Evolutionary conservation across 805 yeast species (phyloP).

Genomic region (Clavispora asparagi): DNA sequence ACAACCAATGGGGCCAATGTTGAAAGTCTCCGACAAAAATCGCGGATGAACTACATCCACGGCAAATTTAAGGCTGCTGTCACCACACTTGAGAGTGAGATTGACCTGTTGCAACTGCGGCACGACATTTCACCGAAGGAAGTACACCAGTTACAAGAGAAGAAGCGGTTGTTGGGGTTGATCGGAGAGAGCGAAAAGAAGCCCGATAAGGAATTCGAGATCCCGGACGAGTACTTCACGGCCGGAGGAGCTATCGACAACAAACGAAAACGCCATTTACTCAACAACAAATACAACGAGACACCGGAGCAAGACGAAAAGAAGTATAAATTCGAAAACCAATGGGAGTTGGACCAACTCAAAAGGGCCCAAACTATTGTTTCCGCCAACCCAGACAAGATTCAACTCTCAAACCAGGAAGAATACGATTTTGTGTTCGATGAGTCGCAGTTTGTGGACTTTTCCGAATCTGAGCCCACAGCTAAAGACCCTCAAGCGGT

Average conservation of each 20-base stretch:
- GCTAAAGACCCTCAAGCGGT: slow-evolving; percentile 29
- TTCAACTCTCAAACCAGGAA: slow-evolving; percentile 35
- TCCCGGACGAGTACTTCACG: slow-evolving; percentile 57
- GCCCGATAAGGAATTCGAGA: slow-evolving; percentile 1
- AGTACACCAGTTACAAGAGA: slow-evolving; percentile 8
- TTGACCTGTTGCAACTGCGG: slow-evolving; percentile 1
- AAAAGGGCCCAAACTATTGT: slow-evolving; percentile 32
- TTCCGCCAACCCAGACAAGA: slow-evolving; percentile 30
- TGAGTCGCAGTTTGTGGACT: slow-evolving; percentile 55
- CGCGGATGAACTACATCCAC: neutral
- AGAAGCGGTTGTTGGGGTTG: slow-evolving; percentile 5
- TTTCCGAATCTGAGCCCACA: slow-evolving; percentile 29
- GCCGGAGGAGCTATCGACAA: slow-evolving; percentile 49
- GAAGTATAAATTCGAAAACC: slow-evolving; percentile 22
- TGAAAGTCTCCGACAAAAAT: neutral
- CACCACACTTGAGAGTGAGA: neutral
- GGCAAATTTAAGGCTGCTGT: slow-evolving; percentile 6
- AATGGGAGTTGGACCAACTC: slow-evolving; percentile 54
- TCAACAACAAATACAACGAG: slow-evolving; percentile 29
- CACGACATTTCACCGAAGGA: slow-evolving; percentile 10
- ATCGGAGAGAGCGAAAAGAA: neutral
- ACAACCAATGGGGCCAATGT: neutral
- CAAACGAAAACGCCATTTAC: slow-evolving; percentile 47
- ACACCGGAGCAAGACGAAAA: slow-evolving; percentile 14
- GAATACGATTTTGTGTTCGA: slow-evolving; percentile 77